A percentile compares a stretch with the other conserved stretches of the same genome.
Conservation (phyloP, 306 rosid species). For the Glycyrrhiza uralensis region DNA sequence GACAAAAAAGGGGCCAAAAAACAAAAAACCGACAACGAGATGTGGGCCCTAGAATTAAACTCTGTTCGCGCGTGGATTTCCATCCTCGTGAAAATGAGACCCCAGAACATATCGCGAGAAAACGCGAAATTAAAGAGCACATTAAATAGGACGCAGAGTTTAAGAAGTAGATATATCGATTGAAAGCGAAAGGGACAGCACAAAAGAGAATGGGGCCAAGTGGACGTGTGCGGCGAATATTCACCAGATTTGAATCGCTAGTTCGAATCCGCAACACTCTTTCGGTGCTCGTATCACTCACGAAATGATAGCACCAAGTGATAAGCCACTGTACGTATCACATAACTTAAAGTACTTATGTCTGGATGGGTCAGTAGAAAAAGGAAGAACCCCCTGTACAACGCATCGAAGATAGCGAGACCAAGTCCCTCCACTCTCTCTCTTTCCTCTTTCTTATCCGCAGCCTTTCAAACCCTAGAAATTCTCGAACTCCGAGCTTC, state of each 20-base stretch:
- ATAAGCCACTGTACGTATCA: fast-evolving
- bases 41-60: not conserved
- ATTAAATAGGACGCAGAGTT: not conserved
- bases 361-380: constrained; percentile 58
- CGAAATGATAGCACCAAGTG: not conserved
- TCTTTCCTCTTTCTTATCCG: constrained; percentile 37
- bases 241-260: constrained; percentile 62
- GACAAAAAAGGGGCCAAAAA: not conserved
- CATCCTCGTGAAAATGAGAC: not conserved
- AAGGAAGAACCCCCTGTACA: constrained; percentile 42
- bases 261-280: constrained; percentile 60
- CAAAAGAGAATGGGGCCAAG: constrained; percentile 25
- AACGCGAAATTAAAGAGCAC: not conserved
- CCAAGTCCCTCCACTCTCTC: constrained; percentile 40
- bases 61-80: constrained; percentile 1
- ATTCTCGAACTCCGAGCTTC: constrained; percentile 34
- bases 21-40: not conserved
- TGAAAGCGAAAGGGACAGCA: constrained; percentile 55
- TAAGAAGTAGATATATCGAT: not conserved
- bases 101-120: not conserved
- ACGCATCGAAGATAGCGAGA: constrained; percentile 81
- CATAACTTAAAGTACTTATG: fast-evolving
- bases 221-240: constrained; percentile 74
- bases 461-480: constrained; percentile 72
- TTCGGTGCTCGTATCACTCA: constrained; percentile 17